Evolutionary conservation across 345 rosid species (phyloP).

Genomic region (Populus simonii): DNA sequence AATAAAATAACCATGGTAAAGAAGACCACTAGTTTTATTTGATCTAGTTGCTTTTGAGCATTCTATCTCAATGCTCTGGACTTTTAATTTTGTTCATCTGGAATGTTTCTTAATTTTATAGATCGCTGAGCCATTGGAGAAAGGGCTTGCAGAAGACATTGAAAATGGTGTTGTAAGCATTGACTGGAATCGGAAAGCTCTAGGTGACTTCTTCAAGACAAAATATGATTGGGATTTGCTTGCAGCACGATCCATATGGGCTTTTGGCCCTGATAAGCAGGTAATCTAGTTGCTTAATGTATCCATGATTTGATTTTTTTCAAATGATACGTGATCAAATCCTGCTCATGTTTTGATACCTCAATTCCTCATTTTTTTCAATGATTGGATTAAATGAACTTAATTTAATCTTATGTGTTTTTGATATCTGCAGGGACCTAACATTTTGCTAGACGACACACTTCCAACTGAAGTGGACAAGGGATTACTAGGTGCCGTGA

Average conservation of each 20-base stretch:
- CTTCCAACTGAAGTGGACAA: conserved; percentile 95
- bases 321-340: neutral
- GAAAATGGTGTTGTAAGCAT: conserved; percentile 85
- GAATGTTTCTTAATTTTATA: conserved; percentile 29
- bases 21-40: neutral
- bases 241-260: conserved; percentile 97
- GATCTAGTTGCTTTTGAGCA: neutral
- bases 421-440: conserved; percentile 66
- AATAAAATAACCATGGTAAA: conserved; percentile 93
- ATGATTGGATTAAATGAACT: neutral
- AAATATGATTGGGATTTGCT: conserved; percentile 97
- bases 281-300: conserved; percentile 27
- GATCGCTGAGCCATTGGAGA: conserved; percentile 98
- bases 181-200: conserved; percentile 81
- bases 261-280: conserved; percentile 99
- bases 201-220: conserved; percentile 90
- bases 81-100: neutral
- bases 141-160: conserved; percentile 93
- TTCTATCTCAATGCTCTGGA: neutral
- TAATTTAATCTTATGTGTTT: neutral
- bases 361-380: neutral
- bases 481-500: conserved; percentile 71
- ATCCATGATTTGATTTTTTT: neutral
- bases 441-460: conserved; percentile 86
- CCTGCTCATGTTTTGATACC: neutral